These are phyloP conservation scores for Allium cepa DNA, from an alignment of 106 monocot species.

Conservation along the genomic window DNA sequence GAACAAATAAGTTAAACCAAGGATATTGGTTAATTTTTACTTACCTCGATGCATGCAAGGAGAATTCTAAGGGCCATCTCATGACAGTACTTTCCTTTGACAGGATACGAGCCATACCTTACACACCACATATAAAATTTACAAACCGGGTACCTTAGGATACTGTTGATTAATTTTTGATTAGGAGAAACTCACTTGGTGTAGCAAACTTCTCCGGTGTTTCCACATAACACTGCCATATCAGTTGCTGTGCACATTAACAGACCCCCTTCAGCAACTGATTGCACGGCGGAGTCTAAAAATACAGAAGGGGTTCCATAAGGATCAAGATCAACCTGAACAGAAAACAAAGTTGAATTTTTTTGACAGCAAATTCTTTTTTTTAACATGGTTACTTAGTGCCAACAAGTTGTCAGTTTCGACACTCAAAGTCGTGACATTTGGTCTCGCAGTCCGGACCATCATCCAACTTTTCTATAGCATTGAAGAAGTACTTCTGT, in stretches of 20 bases:
- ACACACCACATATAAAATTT: background rate
- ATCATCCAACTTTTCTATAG: too few species aligned
- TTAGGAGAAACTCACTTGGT: slow-evolving; percentile 59
- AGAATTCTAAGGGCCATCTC: slow-evolving; percentile 95
- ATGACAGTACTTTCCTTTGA: slow-evolving; percentile 94
- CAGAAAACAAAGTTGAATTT: too few species aligned
- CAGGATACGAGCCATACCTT: slow-evolving; percentile 89
- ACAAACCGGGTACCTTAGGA: too few species aligned
- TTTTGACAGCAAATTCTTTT: too few species aligned
- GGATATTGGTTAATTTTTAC: background rate
- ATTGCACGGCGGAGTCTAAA: slow-evolving; percentile 86
- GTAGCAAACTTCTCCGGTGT: slow-evolving; percentile 91
- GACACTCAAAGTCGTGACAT: too few species aligned
- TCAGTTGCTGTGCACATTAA: slow-evolving; percentile 97
- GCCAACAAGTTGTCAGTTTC: too few species aligned
- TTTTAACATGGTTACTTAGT: too few species aligned
- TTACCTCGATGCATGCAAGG: slow-evolving; percentile 93
- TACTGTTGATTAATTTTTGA: background rate
- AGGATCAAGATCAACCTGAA: slow-evolving; percentile 93
- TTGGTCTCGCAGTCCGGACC: too few species aligned
- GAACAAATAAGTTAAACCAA: background rate
- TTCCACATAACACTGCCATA: slow-evolving; percentile 93
- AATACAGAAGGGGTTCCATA: slow-evolving; percentile 93
- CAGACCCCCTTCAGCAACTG: slow-evolving; percentile 89
- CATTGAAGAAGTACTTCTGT: too few species aligned